Conservation (phyloP, 2,329 filamentous ascomycete species). For the Hansfordia pulvinata region DNA sequence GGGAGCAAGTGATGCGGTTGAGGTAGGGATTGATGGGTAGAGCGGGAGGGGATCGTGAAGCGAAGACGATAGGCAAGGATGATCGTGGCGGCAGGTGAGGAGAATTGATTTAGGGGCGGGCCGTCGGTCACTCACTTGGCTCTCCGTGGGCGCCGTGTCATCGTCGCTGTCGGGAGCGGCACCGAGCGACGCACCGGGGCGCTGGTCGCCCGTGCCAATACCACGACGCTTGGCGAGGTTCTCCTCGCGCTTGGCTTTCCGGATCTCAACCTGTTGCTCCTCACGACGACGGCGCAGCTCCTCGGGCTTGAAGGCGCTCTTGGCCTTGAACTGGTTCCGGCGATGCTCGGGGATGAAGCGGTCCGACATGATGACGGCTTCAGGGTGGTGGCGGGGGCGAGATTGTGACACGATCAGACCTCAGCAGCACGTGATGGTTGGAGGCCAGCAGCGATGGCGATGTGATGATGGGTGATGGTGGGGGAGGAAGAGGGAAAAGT, state of each 20-base stretch:
- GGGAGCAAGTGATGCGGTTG: too few species aligned
- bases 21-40: too few species aligned
- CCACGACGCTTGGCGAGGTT: constrained; percentile 97
- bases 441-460: constrained; percentile 1
- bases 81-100: too few species aligned
- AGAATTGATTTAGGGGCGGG: too few species aligned
- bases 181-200: constrained; percentile 69
- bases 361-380: constrained; percentile 69
- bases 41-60: too few species aligned
- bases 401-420: too few species aligned
- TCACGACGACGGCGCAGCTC: constrained; percentile 96
- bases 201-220: constrained; percentile 69
- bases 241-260: constrained; percentile 97
- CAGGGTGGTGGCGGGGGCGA: constrained; percentile 4
- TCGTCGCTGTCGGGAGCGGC: constrained; percentile 94
- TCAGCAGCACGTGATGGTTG: too few species aligned
- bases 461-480: constrained; percentile 5
- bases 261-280: constrained; percentile 98
- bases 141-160: constrained; percentile 88
- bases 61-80: too few species aligned
- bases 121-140: constrained; percentile 89
- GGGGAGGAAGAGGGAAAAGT: constrained; percentile 4
- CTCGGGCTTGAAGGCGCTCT: constrained; percentile 97
- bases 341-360: constrained; percentile 99
- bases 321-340: constrained; percentile 98